phyloP scores from a whole-genome alignment of 768 basidiomycete genomes.

The Naematelia aurantialba region DNA sequence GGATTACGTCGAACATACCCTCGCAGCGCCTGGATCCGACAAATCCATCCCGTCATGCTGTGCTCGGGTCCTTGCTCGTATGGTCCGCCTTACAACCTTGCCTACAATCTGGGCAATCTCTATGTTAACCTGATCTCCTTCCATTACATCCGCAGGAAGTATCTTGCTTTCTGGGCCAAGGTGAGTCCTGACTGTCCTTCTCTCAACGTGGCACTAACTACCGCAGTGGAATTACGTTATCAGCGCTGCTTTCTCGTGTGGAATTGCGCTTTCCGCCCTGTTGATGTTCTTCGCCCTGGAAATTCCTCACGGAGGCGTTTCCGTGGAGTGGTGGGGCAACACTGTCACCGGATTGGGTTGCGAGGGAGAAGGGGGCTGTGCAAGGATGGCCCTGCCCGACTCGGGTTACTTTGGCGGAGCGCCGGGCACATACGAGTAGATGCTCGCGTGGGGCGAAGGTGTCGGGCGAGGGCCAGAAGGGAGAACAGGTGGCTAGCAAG shows the following conservation, averaged over 20 bases:
- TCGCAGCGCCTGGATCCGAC: neutral
- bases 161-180: slow-evolving; percentile 37
- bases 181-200: neutral
- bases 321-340: slow-evolving; percentile 44
- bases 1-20: slow-evolving; percentile 5
- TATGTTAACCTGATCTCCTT: slow-evolving; percentile 20
- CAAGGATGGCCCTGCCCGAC: slow-evolving; percentile 16
- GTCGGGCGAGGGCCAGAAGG: no score
- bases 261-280: slow-evolving; percentile 48
- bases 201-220: neutral
- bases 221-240: slow-evolving; percentile 36
- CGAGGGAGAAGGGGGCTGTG: slow-evolving; percentile 18
- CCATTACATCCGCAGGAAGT: slow-evolving; percentile 26
- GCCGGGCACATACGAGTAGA: slow-evolving; percentile 5
- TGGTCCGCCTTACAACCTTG: slow-evolving; percentile 20
- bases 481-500: no score
- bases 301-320: slow-evolving; percentile 19
- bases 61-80: neutral
- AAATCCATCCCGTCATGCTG: slow-evolving; percentile 13
- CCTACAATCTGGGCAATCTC: slow-evolving; percentile 23
- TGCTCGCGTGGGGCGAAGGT: no score
- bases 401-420: slow-evolving; percentile 31
- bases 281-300: slow-evolving; percentile 49
- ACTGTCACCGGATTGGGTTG: slow-evolving; percentile 16
- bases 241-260: slow-evolving; percentile 41